Evolutionary conservation across 2,329 filamentous ascomycete species (phyloP).

Genomic region (Penicillium palitans): DNA sequence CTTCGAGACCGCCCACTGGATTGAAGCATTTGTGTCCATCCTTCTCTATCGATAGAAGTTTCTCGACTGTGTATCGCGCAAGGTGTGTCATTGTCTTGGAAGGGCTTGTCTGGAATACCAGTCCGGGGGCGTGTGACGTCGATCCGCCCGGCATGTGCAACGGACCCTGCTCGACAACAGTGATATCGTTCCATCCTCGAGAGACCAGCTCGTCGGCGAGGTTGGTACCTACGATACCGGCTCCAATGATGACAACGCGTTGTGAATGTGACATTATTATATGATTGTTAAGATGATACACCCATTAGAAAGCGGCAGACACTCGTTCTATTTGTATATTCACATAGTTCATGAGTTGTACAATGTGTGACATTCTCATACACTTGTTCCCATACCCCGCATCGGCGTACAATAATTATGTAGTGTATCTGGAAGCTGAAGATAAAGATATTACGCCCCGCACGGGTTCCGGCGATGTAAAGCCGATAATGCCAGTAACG

Average conservation of each 20-base stretch:
- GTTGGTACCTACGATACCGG: slow-evolving; percentile 65
- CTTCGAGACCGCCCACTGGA: slow-evolving; percentile 62
- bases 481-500: slow-evolving; percentile 5
- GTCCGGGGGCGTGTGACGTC: slow-evolving; percentile 64
- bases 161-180: slow-evolving; percentile 65
- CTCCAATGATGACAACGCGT: slow-evolving; percentile 61
- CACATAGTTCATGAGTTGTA: neutral
- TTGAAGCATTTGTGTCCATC: slow-evolving; percentile 58
- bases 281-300: neutral
- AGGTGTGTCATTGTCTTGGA: slow-evolving; percentile 54
- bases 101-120: slow-evolving; percentile 63
- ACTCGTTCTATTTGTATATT: slow-evolving; percentile 4
- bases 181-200: slow-evolving; percentile 64
- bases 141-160: slow-evolving; percentile 64
- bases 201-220: slow-evolving; percentile 64
- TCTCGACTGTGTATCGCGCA: slow-evolving; percentile 63
- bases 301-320: neutral
- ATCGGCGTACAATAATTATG: neutral
- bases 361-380: slow-evolving; percentile 5
- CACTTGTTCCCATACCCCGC: slow-evolving; percentile 1
- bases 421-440: neutral
- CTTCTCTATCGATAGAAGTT: slow-evolving; percentile 55
- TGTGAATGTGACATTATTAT: slow-evolving; percentile 38
- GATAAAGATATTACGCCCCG: slow-evolving; percentile 10
- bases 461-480: slow-evolving; percentile 15